phyloP scores from a whole-genome alignment of 495 filamentous ascomycete species.

The Parmelia sp. region DNA sequence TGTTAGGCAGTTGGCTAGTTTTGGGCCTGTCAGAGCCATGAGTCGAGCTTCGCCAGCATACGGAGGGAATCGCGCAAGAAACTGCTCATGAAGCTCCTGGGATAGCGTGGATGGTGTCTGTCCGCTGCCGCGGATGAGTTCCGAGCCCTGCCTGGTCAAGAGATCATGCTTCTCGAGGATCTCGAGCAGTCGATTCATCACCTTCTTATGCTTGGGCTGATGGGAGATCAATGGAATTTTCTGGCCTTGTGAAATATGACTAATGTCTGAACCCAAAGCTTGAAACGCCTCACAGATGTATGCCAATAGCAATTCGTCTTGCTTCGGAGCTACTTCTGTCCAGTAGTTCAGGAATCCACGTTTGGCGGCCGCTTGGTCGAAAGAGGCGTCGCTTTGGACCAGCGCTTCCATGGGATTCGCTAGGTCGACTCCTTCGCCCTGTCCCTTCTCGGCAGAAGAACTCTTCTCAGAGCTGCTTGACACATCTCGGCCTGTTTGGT shows the following conservation, averaged over 20 bases:
- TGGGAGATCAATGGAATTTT: conserved; percentile 23
- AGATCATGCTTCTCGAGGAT: conserved; percentile 31
- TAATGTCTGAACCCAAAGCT: conserved; percentile 30
- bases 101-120: conserved; percentile 12
- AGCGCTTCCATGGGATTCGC: conserved; percentile 17
- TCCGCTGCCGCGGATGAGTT: conserved; percentile 11
- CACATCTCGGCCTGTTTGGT: not conserved
- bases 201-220: conserved; percentile 28
- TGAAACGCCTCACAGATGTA: conserved; percentile 38
- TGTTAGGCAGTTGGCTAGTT: conserved; percentile 29
- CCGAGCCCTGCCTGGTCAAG: conserved; percentile 7
- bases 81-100: conserved; percentile 1
- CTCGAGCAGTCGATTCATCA: conserved; percentile 31
- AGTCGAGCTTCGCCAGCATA: conserved; percentile 29
- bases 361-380: conserved; percentile 11
- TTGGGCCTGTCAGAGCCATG: conserved; percentile 27
- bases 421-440: conserved; percentile 1
- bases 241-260: conserved; percentile 22
- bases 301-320: conserved; percentile 31
- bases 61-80: conserved; percentile 14
- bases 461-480: not conserved
- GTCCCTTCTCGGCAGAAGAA: not conserved
- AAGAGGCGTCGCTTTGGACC: conserved; percentile 5
- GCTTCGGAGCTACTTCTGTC: conserved; percentile 29
- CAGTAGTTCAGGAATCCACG: conserved; percentile 28